A percentile compares a stretch with the other conserved stretches of the same genome.
Conservation (phyloP, 305 asterid genomes). For the Fraxinus nigra region DNA sequence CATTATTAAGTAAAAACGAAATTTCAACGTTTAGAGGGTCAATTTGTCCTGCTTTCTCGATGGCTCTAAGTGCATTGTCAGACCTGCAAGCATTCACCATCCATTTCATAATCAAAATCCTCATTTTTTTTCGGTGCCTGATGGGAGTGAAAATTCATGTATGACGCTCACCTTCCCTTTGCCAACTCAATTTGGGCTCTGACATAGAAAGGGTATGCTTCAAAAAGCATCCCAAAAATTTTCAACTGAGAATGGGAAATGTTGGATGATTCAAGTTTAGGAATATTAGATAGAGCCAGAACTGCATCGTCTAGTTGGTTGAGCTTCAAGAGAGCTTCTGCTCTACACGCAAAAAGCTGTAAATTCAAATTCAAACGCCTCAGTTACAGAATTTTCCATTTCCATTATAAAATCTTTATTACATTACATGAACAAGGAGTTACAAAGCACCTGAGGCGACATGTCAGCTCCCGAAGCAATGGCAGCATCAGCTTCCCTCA, state of each 20-base stretch:
- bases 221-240: slow-evolving; percentile 67
- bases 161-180: slow-evolving; percentile 64
- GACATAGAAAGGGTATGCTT: slow-evolving; percentile 62
- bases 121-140: neutral
- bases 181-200: slow-evolving; percentile 71
- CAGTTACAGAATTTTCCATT: slow-evolving; percentile 13
- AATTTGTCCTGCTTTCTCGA: slow-evolving; percentile 59
- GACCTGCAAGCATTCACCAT: slow-evolving; percentile 46
- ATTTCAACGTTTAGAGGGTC: slow-evolving; percentile 65
- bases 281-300: slow-evolving; percentile 40
- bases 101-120: slow-evolving; percentile 14
- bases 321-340: slow-evolving; percentile 85
- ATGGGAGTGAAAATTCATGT: slow-evolving; percentile 3
- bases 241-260: slow-evolving; percentile 31
- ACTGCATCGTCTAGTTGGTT: slow-evolving; percentile 65
- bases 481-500: slow-evolving; percentile 73
- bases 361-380: slow-evolving; percentile 37
- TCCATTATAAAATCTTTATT: neutral
- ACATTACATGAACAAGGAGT: neutral
- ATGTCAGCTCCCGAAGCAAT: slow-evolving; percentile 73
- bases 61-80: slow-evolving; percentile 55
- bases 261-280: slow-evolving; percentile 33
- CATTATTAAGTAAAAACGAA: slow-evolving; percentile 43
- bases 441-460: slow-evolving; percentile 65
- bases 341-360: slow-evolving; percentile 83